These are phyloP conservation scores for Pseudoscleropodium purum DNA, from an alignment of 225 moss, liverwort and hornwort genomes.

Conservation along the genomic window DNA sequence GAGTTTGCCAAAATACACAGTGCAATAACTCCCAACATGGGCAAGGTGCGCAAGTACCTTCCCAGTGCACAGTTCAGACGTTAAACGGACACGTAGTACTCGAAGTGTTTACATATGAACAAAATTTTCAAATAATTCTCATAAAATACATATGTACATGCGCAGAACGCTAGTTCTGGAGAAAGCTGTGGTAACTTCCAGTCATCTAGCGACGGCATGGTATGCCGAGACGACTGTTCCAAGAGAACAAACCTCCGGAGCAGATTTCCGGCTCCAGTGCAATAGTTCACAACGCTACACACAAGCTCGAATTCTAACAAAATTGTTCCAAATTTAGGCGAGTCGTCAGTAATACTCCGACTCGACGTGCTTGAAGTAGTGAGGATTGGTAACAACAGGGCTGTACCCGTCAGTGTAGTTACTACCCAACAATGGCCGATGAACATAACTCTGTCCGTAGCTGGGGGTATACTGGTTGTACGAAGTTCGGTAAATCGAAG, in stretches of 20 bases:
- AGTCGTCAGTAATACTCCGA: slow-evolving; percentile 21
- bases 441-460: background rate
- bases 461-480: slow-evolving; percentile 11
- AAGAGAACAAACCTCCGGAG: background rate
- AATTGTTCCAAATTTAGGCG: background rate
- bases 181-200: background rate
- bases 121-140: background rate
- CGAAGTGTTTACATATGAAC: background rate
- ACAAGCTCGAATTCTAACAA: background rate
- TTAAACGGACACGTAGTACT: background rate
- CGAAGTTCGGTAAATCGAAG: slow-evolving; percentile 8
- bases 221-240: background rate
- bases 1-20: background rate
- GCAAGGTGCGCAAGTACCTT: background rate
- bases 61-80: background rate
- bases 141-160: background rate
- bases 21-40: background rate
- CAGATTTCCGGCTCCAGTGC: background rate
- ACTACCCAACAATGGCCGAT: background rate
- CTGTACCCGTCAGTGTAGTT: slow-evolving; percentile 2
- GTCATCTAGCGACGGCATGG: slow-evolving; percentile 1
- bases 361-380: slow-evolving; percentile 11
- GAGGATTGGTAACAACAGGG: slow-evolving; percentile 13
- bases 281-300: background rate
- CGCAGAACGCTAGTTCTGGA: background rate